Base-by-base conservation (phyloP, 768 basidiomycete genomes). In the Leccinum uliginosum region DNA sequence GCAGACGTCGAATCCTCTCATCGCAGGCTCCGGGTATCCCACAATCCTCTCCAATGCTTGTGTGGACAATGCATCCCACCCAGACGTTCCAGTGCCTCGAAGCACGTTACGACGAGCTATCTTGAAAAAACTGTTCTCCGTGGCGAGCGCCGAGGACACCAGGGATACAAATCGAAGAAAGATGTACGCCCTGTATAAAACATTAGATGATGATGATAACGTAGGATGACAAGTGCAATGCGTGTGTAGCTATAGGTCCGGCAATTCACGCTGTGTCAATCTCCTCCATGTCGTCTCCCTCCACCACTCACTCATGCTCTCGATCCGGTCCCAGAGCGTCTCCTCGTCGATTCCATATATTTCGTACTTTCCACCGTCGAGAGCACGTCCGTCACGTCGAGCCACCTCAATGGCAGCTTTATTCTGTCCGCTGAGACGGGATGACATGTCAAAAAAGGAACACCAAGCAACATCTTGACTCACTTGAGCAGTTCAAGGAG, bases 221-320 rank as follows among this genome's bases (percentile, higher is more conserved):
- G 60, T 52, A 51, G 61, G 59, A 23, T 67, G 57, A 68, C 30
- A 32, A 46, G 12, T 32, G 27, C 21, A n/a, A 56, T 55, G 4
- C 51, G 27, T 19, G 27, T 49, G 35, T 58, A 53, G 40, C 40
- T 67, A 70, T 62, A 82, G 51, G 73, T 94, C 93, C n/a, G 92
- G 92, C 54, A 94, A 72, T 71, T 95, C 92, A 67, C 93, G 78
- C 61, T 86, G 84, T 64, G 91, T 83, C 54, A 95, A 73, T 57
- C 93, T 76, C 38, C 78, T 83, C 91, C 92, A 96, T 50, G 92
- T 95, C 59, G 84, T 89, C 65, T 93, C 91, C 67, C 84, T 91
- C 93, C 93, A 95, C 91, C 90, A 92, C 40, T 92, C 91, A 19
- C 88, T 84, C 86, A 93, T 89, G 51, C 78, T 77, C 60, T 87